phyloP scores from a whole-genome alignment of 164 flowering plant species.

The Echeveria elegans region DNA sequence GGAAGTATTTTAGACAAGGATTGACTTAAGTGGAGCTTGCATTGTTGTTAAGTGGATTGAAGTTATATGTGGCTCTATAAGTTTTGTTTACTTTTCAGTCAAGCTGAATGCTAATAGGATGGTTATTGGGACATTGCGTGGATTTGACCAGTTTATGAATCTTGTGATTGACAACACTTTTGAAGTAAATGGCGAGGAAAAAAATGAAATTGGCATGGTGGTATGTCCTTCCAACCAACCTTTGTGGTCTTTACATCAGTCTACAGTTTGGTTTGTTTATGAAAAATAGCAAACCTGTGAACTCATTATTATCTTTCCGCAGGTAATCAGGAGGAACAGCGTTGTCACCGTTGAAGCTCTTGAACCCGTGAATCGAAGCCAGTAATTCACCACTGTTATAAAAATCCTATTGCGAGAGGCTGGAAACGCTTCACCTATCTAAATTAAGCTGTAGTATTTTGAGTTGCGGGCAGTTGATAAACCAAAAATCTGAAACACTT shows the following conservation, averaged over 20 bases:
- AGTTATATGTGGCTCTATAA: too few species aligned
- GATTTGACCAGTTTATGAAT: constrained; percentile 75
- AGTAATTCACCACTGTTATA: constrained; percentile 12
- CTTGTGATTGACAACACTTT: constrained; percentile 64
- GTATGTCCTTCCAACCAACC: constrained; percentile 21
- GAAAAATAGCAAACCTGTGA: not conserved
- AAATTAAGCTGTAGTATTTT: too few species aligned
- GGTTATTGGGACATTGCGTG: constrained; percentile 66
- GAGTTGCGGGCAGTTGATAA: too few species aligned
- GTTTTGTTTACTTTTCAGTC: constrained; percentile 31
- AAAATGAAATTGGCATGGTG: constrained; percentile 73
- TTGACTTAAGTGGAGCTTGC: too few species aligned
- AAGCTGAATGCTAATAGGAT: constrained; percentile 64
- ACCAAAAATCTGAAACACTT: too few species aligned
- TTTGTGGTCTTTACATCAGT: not conserved
- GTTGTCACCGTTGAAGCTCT: constrained; percentile 68
- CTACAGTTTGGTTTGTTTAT: not conserved
- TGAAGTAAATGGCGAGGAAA: constrained; percentile 55
- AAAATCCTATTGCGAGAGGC: not conserved
- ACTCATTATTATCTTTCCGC: constrained; percentile 13
- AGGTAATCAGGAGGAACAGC: constrained; percentile 64
- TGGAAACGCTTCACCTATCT: not conserved
- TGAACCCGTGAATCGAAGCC: constrained; percentile 37
- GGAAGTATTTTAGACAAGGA: too few species aligned
- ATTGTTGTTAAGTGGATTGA: not conserved